Conservation (phyloP, 129 eudicot species). For the sunflower (Helianthus annuus) region HanXRQr2.0-SUNRISE NC_035435.2:167230912-167231411, state of each 20-base stretch:
- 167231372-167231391: too few species aligned
- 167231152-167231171: constrained; percentile 63
- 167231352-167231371: too few species aligned
- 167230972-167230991: too few species aligned
- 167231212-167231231: neutral
- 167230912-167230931: constrained; percentile 82
- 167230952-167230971: neutral
- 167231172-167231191: constrained; percentile 89
- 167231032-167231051: constrained; percentile 92
- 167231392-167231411: too few species aligned
- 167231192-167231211: constrained; percentile 30
- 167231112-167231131: constrained; percentile 57
- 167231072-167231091: constrained; percentile 78
- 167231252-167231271: too few species aligned
- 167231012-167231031: constrained; percentile 47
- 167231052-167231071: constrained; percentile 67
- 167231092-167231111: constrained; percentile 90
- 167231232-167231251: too few species aligned
- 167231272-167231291: too few species aligned
- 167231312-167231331: too few species aligned
- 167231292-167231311: too few species aligned
- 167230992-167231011: too few species aligned
- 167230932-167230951: neutral
- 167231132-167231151: constrained; percentile 62
- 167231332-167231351: too few species aligned